phyloP scores from a whole-genome alignment of 495 filamentous ascomycete genomes.

The Neurospora terricola region DNA sequence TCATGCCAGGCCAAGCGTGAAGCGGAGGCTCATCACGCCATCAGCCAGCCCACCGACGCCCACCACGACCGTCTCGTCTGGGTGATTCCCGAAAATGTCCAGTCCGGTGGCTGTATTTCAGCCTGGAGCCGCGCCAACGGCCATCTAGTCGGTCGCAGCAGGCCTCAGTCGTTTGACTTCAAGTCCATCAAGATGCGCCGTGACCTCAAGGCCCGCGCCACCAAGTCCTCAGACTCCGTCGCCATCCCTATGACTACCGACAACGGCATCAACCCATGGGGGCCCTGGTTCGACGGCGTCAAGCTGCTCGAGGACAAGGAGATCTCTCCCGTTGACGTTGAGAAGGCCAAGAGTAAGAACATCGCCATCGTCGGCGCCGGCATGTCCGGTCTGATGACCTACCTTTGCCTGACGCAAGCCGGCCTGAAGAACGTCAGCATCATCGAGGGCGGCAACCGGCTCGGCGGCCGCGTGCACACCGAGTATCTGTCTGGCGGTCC shows the following conservation, averaged over 20 bases:
- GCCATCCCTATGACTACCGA: constrained; percentile 37
- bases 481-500: constrained; percentile 50
- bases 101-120: constrained; percentile 39
- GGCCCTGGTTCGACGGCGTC: constrained; percentile 64
- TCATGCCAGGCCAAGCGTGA: constrained; percentile 15
- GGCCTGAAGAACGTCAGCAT: constrained; percentile 31
- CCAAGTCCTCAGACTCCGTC: background rate
- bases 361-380: constrained; percentile 59
- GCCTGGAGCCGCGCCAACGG: constrained; percentile 34
- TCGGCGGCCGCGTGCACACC: constrained; percentile 49
- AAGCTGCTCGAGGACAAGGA: constrained; percentile 47
- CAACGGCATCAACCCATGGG: constrained; percentile 46
- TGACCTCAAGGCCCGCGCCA: background rate
- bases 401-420: constrained; percentile 28
- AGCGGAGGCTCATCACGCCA: constrained; percentile 23
- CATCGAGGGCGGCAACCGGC: constrained; percentile 28
- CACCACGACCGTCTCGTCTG: constrained; percentile 37
- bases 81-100: constrained; percentile 38
- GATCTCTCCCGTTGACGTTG: constrained; percentile 39
- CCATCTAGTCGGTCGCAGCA: constrained; percentile 33
- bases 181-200: constrained; percentile 1
- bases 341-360: constrained; percentile 43
- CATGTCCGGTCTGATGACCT: constrained; percentile 56
- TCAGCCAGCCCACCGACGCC: constrained; percentile 12
- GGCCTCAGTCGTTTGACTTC: constrained; percentile 21